Percentiles rank a stretch among this genome's conserved stretches.
Evolutionary conservation across 1,139 yeast genomes (phyloP).

Genomic region (Pichiaceae sp.): DNA sequence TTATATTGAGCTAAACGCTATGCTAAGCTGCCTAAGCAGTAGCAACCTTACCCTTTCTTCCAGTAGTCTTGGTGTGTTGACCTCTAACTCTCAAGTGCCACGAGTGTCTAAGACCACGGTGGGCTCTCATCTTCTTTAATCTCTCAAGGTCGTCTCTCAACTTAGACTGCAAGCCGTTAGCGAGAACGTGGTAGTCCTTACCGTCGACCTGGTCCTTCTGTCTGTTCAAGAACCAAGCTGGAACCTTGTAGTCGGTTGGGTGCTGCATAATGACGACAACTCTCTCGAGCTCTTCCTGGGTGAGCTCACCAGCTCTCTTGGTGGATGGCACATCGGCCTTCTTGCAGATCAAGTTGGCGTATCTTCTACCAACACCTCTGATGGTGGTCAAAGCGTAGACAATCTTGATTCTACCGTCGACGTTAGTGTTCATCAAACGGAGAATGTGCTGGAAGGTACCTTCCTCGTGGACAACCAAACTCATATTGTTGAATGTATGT

Average conservation of each 20-base stretch:
- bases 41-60: conserved; percentile 70
- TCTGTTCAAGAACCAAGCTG: conserved; percentile 99
- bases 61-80: conserved; percentile 99
- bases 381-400: conserved; percentile 99
- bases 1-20: too few species aligned
- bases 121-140: conserved; percentile 99
- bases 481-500: conserved; percentile 7
- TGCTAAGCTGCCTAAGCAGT: conserved; percentile 19
- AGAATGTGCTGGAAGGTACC: conserved; percentile 99
- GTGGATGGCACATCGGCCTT: conserved; percentile 98
- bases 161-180: conserved; percentile 98
- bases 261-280: conserved; percentile 99
- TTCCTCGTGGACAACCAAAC: conserved; percentile 96
- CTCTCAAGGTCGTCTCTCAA: conserved; percentile 99
- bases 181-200: conserved; percentile 98
- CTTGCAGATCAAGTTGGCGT: conserved; percentile 99
- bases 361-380: conserved; percentile 99
- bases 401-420: conserved; percentile 99
- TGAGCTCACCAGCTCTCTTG: conserved; percentile 99
- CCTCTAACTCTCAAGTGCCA: conserved; percentile 98
- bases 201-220: conserved; percentile 98
- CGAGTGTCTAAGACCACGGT: conserved; percentile 99
- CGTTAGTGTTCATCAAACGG: conserved; percentile 99
- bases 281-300: conserved; percentile 99
- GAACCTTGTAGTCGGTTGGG: conserved; percentile 99